Base-by-base conservation (phyloP, 306 rosid genomes). In the Hippophae rhamnoides region DNA sequence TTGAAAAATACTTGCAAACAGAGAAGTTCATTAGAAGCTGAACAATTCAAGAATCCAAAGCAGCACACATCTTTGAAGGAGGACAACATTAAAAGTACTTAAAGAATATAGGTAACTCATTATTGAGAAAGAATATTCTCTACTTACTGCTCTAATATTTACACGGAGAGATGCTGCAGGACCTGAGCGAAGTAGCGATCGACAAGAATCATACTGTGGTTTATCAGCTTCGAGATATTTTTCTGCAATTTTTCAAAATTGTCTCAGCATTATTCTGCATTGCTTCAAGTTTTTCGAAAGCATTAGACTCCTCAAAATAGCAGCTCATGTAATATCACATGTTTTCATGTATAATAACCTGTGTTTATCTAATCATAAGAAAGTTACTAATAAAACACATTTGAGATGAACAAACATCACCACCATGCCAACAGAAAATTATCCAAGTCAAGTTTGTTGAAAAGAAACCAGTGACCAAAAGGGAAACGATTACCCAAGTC, bases 81-180 rank as follows among this genome's bases (percentile, higher is more conserved):
- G 38, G 5, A 31, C 38, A 31, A 31, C 38, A 31, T 47, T 13
- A 47, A 47, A 47, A 47, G 11, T 13, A 47, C 5, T 9, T 8
- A 5, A 47, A 47, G 50, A 47, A 9, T 47, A 5, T 8, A 47
- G 8, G 13, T 9, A 10, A 47, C 11, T 47, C 11, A 47, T 3
- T 6, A 47, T 5, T 47, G 3, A 13, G 11, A 47, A 9, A 47
- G 13, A 9, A 47, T 9, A 47, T 47, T 10, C 50, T 12, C 14
- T 49, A 67, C 95, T 75, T 76, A 83, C 98, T 11, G 96, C 98
- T 57, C 89, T 78, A 43, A 92, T 92, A 64, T 85, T 85, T 62
- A 83, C 56, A 13, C 89, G 96, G 69, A 87, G 89, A 13, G 98
- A 83, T 14, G 87, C 86, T 67, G 96, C 98, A 56, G 94, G 95